Conservation (phyloP, 75 land plant species). For the Adiantum capillusveneris region DNA sequence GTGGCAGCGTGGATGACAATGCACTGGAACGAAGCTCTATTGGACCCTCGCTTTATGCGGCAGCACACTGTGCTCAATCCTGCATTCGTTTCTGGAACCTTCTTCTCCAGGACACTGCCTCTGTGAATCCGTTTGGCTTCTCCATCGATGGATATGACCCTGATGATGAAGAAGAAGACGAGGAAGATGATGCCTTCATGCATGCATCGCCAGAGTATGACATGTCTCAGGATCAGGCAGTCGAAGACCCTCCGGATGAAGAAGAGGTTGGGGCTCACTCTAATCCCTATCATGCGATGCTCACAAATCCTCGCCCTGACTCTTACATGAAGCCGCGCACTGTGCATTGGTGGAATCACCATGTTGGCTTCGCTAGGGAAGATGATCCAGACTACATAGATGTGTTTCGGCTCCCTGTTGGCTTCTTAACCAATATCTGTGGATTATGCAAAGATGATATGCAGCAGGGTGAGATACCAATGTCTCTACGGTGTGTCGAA, state of each 20-base stretch:
- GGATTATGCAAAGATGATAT: conserved; percentile 10
- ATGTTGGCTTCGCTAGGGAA: conserved; percentile 9
- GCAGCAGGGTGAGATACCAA: conserved; percentile 18
- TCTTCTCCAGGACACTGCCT: conserved; percentile 2
- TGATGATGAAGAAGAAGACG: conserved; percentile 5
- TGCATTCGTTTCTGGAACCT: conserved; percentile 9
- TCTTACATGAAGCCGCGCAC: conserved; percentile 13
- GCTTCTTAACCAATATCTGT: conserved; percentile 8
- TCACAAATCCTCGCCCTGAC: background rate
- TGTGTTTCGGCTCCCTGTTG: conserved; percentile 16
- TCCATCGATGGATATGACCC: background rate
- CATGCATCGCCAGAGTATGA: background rate
- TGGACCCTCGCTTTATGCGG: conserved; percentile 1
- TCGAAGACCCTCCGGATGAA: background rate
- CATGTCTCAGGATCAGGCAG: background rate
- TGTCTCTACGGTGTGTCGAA: conserved; percentile 5
- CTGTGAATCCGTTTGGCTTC: conserved; percentile 1
- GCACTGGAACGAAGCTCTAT: background rate
- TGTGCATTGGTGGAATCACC: conserved; percentile 24
- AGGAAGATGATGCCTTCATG: background rate
- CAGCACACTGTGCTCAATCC: conserved; percentile 7
- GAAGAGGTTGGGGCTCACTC: background rate
- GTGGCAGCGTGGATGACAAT: too few relatives aligned
- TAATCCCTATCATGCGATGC: background rate
- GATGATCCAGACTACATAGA: conserved; percentile 8